Percentiles rank a stretch among this genome's conserved stretches.
Evolutionary conservation across 2,329 filamentous ascomycete species (phyloP).

Genomic region (Cladophialophora exuberans): DNA sequence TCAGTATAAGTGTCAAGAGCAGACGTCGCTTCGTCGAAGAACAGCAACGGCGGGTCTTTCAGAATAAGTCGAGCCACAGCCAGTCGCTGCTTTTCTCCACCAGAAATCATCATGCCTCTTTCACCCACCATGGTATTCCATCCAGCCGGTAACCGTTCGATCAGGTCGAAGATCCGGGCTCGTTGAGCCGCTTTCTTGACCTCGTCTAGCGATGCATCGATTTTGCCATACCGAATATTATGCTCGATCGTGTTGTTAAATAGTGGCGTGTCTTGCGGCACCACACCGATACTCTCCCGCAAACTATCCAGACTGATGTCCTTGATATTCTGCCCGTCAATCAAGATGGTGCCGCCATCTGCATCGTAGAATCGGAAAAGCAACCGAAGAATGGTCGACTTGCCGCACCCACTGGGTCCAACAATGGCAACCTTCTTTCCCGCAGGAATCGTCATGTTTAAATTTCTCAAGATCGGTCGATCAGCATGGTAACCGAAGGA

Average conservation of each 20-base stretch:
- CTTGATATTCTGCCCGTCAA: constrained; percentile 91
- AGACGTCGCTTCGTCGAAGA: constrained; percentile 89
- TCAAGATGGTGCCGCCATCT: constrained; percentile 79
- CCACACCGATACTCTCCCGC: constrained; percentile 84
- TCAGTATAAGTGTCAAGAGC: constrained; percentile 87
- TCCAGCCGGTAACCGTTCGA: constrained; percentile 73
- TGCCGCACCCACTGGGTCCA: constrained; percentile 92
- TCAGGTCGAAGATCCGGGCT: constrained; percentile 85
- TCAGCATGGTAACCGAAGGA: constrained; percentile 89
- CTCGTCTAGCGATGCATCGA: constrained; percentile 72
- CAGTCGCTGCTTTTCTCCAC: constrained; percentile 89
- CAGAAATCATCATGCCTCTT: constrained; percentile 80
- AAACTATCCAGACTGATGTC: constrained; percentile 81
- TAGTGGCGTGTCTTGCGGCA: constrained; percentile 93
- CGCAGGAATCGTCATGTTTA: constrained; percentile 86
- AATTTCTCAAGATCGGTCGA: constrained; percentile 81
- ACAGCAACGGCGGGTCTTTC: constrained; percentile 79
- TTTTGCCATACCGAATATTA: constrained; percentile 90
- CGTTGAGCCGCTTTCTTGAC: constrained; percentile 78
- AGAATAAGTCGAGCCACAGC: constrained; percentile 84
- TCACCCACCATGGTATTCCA: constrained; percentile 89
- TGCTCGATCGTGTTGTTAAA: constrained; percentile 97
- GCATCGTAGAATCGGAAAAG: constrained; percentile 95
- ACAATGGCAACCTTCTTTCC: constrained; percentile 96
- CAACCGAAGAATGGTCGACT: constrained; percentile 87